Evolutionary conservation across 106 monocot species (phyloP), one percentile per base, ranked within the genome.

Genomic region (Dioscorea dumetorum): DNA sequence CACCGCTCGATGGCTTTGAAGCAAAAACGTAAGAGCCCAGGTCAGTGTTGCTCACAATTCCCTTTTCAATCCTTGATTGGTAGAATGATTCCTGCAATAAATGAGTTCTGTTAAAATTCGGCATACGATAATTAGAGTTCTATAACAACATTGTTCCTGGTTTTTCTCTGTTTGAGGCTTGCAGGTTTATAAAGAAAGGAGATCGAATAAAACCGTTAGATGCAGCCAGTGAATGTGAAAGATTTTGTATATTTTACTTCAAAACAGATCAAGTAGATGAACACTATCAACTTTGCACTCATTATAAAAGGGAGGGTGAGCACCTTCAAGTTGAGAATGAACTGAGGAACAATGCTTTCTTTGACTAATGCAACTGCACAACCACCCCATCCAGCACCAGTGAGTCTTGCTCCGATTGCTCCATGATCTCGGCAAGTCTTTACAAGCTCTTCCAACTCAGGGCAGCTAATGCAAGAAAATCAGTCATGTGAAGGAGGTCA

Each of bases 361-460:
- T 89, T 97, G 64, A 97, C 89, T 60, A 97, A 70, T 56, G 97
- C 86, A 62, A 97, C 97, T 12, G 80, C 86, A 78, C 97, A 97
- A 49, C 97, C 97, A 72, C 97, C 97, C 97, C 92, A 97, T 35
- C 97, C 97, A 57, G 92, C 97, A 57, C 97, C 97, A 20, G 97
- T 97, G 58, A 97, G 88, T 59, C 97, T 81, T 70, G 97, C 91
- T 70, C 97, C 97, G 50, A 88, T 79, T 24, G 97, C 92, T 59
- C 97, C 97, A 34, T 97, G 78, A 23, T 89, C 84, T 74, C 78
- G 81, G 60, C 97, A 91, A 18, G 67, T 72, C 63, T 92, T 92
- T 33, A 97, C 97, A 72, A 97, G 82, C 75, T 97, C 97, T 66
- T 97, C 97, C 77, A 97, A 77, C 80, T 97, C 97, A 19, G 92